Base-by-base conservation (phyloP, 805 yeast genomes). In the Danielia oregonensis region DNA sequence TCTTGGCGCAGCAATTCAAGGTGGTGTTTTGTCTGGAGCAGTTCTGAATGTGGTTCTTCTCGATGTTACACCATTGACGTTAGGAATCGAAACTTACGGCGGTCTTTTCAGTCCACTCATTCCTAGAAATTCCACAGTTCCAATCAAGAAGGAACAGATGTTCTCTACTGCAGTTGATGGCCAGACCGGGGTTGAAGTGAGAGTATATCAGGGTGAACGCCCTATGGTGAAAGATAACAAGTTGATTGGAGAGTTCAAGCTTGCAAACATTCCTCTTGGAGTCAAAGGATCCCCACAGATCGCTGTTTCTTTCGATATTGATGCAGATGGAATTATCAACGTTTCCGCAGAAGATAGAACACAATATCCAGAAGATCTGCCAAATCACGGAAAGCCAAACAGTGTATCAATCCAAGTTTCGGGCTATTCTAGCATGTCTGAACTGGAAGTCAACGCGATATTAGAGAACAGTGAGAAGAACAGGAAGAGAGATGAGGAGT, bases 101-200 rank as follows among this genome's bases (percentile, higher is more conserved):
- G 93, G 93, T 35, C 78, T 84, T 13, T 83, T 82, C 68, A 77
- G 87, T 34, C 87, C 88, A 24, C 67, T 84, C 51, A 82, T 84
- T 37, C 81, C 87, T 31, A 70, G 93, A 55, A 84, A 84, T 59
- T 72, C 88, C 9, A 78, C 86, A 1, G 82, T 84, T 6, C 94
- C 94, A 8, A 77, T 79, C 17, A 82, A 78, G 54, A 80, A 76
- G 52, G 81, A 85, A 15, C 88, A 81, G 54, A 64, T 76, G 5
- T 84, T 81, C 57, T 81, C 88, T 11, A 84, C 94, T 3, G 89
- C 87, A 29, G 87, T 85, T 14, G 93, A 84, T 61, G 83, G 84
- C 36, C 94, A 84, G 57, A 85, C 88, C 2, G 88, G 88, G 23
- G 93, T 84, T 22, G 86, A 82, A 43, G 77, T 84, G 36, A 77